Evolutionary conservation across 768 basidiomycete species (phyloP), one percentile per base, ranked within the genome.

Genomic region (Sporobolomyces roseus): DNA sequence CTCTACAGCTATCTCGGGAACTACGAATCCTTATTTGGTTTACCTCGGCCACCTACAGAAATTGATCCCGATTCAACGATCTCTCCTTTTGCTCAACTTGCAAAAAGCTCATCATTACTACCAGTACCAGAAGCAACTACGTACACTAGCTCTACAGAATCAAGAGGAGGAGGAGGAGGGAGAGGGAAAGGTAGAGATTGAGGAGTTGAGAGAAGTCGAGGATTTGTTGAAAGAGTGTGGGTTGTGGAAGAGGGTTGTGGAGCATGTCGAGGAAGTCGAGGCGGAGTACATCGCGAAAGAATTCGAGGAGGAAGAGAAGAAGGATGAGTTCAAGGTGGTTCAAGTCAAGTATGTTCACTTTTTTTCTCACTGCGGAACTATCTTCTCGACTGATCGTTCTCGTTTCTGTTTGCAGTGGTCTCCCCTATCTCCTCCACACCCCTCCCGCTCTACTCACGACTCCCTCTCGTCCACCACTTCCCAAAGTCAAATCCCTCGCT

Each of bases 101-200:
- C 71, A 72, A 33, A 72, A 72, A 49, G 71, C 71, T 30, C 66
- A 65, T 49, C 52, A 30, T 13, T 53, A 54, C 51, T 71, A 67
- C 53, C 29, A 33, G 29, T 10, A 2, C 4, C 50, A 48, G 27
- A 30, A 43, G 23, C 13, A 56, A 6, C 4, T n/a, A 7, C n/a
- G 46, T 4, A 16, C 25, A 27, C 35, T 8, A 32, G 35, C 2
- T 21, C 41, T 2, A 19, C 48, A 49, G 14, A 35, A 14, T 9
- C 21, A 25, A 4, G 38, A 32, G 13, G n/a, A n/a, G 21, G 55
- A 17, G 32, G 30, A 9, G 13, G 43, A 41, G 46, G 29, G 21
- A 17, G 45, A 53, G 23, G 61, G 27, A 32, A 19, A 32, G 32
- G 32, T 33, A 4, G 29, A 4, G 21, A 60, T 54, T 36, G 62